These are phyloP conservation scores for Plicaturopsis crispa DNA, from an alignment of 768 basidiomycete species.

Conservation along the genomic window DNA sequence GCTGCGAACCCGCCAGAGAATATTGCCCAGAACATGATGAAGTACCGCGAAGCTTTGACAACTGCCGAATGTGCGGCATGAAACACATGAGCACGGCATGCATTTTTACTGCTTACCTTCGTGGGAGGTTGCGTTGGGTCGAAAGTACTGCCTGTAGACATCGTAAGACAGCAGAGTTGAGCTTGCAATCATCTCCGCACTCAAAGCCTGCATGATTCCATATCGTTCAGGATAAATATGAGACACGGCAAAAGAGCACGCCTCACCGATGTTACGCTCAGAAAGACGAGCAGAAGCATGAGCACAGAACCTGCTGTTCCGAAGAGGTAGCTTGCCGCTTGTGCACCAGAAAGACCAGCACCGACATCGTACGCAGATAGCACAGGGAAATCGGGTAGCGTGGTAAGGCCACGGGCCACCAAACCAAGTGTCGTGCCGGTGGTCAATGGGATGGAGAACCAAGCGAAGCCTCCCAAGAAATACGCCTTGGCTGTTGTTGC, in stretches of 20 bases:
- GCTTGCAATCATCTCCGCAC: conserved; percentile 29
- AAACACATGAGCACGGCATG: too few species aligned
- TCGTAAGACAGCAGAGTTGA: conserved; percentile 28
- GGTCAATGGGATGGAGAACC: conserved; percentile 31
- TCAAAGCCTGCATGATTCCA: conserved; percentile 15
- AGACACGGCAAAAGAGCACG: neutral
- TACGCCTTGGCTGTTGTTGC: conserved; percentile 28
- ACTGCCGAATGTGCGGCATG: too few species aligned
- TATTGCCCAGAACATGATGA: conserved; percentile 16
- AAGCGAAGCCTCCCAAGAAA: conserved; percentile 29
- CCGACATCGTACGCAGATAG: conserved; percentile 19
- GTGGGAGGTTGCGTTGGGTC: conserved; percentile 10
- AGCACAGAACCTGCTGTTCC: conserved; percentile 27
- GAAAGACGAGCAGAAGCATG: conserved; percentile 26
- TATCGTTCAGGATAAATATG: neutral
- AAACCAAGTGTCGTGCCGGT: conserved; percentile 30
- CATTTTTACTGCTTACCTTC: too few species aligned
- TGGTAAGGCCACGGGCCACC: conserved; percentile 19
- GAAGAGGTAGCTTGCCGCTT: conserved; percentile 23
- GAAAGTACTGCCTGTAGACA: conserved; percentile 22
- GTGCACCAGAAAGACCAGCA: conserved; percentile 27
- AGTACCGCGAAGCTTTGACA: conserved; percentile 12
- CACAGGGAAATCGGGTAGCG: conserved; percentile 17
- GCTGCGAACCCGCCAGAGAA: conserved; percentile 20
- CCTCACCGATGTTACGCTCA: conserved; percentile 26